Percentiles rank a stretch among this genome's conserved stretches.
These are phyloP conservation scores for Exophiala sideris DNA, from an alignment of 2,329 filamentous ascomycete genomes.

Conservation along the genomic window DNA sequence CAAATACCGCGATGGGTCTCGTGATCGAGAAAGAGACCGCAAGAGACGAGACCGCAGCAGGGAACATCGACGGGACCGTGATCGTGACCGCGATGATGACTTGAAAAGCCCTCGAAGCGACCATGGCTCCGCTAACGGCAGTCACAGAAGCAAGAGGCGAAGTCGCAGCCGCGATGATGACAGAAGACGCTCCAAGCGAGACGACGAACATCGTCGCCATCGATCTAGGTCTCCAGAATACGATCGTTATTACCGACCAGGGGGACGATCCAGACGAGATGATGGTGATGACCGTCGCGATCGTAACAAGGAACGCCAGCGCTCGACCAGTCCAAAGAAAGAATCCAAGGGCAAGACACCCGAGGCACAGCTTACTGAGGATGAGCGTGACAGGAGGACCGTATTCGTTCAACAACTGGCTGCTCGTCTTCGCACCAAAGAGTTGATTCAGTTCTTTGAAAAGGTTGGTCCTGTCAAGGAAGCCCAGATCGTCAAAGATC, in stretches of 20 bases:
- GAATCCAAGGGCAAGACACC: constrained; percentile 44
- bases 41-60: constrained; percentile 60
- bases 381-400: constrained; percentile 93
- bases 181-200: constrained; percentile 68
- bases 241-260: constrained; percentile 54
- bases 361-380: constrained; percentile 78
- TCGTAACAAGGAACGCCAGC: constrained; percentile 43
- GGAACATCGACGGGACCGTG: constrained; percentile 49
- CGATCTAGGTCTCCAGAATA: constrained; percentile 69
- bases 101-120: constrained; percentile 70
- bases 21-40: constrained; percentile 56
- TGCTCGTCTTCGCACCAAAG: constrained; percentile 84
- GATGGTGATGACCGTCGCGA: constrained; percentile 48
- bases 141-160: constrained; percentile 73
- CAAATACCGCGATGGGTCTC: constrained; percentile 56
- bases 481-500: constrained; percentile 97
- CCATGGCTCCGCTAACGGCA: constrained; percentile 63
- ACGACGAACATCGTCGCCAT: constrained; percentile 61
- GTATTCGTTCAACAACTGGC: constrained; percentile 98
- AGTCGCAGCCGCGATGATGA: constrained; percentile 76
- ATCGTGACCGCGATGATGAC: constrained; percentile 53
- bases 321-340: constrained; percentile 42
- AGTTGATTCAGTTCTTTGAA: constrained; percentile 92
- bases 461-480: constrained; percentile 93
- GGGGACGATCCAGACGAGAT: constrained; percentile 47